These are phyloP conservation scores for Lasiodiplodia hormozganensis DNA, from an alignment of 2,329 filamentous ascomycete species.

Conservation along the genomic window DNA sequence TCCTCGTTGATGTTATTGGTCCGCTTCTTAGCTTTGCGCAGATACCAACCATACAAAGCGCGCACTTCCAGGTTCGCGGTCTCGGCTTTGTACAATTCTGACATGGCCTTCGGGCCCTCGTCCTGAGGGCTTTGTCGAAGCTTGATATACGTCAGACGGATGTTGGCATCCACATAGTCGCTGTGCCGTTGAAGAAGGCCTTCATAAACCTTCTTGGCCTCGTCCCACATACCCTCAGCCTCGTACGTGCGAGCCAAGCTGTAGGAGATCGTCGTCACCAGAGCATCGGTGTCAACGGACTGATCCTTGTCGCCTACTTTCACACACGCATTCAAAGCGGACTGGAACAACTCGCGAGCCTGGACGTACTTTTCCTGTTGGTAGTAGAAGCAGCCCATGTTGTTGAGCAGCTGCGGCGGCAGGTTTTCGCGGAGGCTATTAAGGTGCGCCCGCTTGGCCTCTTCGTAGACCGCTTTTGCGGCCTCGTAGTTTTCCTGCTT, in stretches of 20 bases:
- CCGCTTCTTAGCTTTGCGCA: conserved; percentile 86
- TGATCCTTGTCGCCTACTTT: conserved; percentile 78
- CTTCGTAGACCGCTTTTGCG: conserved; percentile 24
- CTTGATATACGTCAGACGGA: conserved; percentile 88
- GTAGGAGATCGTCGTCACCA: conserved; percentile 96
- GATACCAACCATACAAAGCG: conserved; percentile 92
- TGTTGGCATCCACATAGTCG: conserved; percentile 91
- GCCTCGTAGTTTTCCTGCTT: conserved; percentile 45
- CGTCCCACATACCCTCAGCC: conserved; percentile 77
- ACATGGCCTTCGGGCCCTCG: conserved; percentile 84
- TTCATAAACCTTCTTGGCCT: conserved; percentile 89
- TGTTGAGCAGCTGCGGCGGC: conserved; percentile 91
- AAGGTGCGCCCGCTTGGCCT: conserved; percentile 61
- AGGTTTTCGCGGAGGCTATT: conserved; percentile 73
- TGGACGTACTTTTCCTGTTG: conserved; percentile 81
- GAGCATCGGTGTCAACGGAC: conserved; percentile 82
- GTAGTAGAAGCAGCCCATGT: conserved; percentile 95
- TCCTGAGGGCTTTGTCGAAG: conserved; percentile 81
- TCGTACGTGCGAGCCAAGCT: conserved; percentile 95
- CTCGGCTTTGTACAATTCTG: conserved; percentile 84
- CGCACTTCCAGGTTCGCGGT: conserved; percentile 89
- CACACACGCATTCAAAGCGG: conserved; percentile 87
- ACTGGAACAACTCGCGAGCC: conserved; percentile 88
- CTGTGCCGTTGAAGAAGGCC: conserved; percentile 82
- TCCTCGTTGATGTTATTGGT: conserved; percentile 84